Evolutionary conservation across 768 basidiomycete genomes (phyloP), one percentile per base, ranked within the genome.

Genomic region (Leccinum variicolor): DNA sequence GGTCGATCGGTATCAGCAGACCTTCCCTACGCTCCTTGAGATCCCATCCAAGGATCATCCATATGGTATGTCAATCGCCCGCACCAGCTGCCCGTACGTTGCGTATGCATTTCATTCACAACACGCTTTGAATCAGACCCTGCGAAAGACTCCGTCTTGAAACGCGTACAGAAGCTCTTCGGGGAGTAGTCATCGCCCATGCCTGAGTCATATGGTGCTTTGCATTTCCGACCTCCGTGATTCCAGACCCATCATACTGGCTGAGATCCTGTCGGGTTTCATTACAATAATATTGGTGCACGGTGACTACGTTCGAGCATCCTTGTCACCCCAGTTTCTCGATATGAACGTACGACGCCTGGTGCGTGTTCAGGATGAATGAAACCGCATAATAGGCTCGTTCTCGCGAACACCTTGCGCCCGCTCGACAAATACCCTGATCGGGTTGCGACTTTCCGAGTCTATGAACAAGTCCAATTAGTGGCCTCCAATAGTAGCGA

Each of bases 21-120:
- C 96, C 0, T 99, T 99, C 77, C 97, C 97, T 21, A 94, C 97
- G 0, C 76, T 99, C 41, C 84, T 99, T 15, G 97, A 99, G 75
- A 98, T 99, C 60, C 97, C 97, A 25, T 94, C 93, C 55, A 98
- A 98, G 73, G 96, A 98, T 69, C 94, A 97, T 74, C 96, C 96
- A 34, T 98, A 98, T 66, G 95, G 96, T 96, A 54, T 57, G 83
- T 75, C 33, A 25, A n/a, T 50, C 52, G 29, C 56, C 41, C 34
- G 26, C 29, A 43, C 39, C 10, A 48, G 48, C 31, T 49, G 45
- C 50, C 36, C 54, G 47, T 52, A 39, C 41, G 26, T 50, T 34
- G 45, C 51, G 34, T 58, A 47, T 50, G n/a, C 54, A 52, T 28
- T 60, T 59, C 60, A 53, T 59, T 58, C 57, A 63, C 55, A 46